Evolutionary conservation across 805 yeast genomes (phyloP), one percentile per base, ranked within the genome.

Genomic region (Starmerella gropengiesseri): DNA sequence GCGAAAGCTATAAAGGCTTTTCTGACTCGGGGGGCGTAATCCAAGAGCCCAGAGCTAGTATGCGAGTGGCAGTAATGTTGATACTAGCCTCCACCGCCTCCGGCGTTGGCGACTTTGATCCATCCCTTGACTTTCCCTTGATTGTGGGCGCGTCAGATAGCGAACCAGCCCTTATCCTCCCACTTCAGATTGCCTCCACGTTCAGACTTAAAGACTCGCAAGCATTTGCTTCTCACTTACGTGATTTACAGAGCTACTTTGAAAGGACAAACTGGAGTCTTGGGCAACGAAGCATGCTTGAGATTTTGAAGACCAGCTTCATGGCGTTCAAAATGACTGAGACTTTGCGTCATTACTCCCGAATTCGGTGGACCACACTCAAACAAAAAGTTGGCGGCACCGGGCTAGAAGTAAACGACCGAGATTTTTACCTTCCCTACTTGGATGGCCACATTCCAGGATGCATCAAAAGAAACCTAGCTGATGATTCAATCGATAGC

Each of bases 51-150:
- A 5, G 17, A 9, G 30, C 11, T 7, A 5, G 27, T 16, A 5
- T 19, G 4, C 9, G 38, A 5, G 28, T 32, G 3, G 3, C 32
- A 2, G 23, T 31, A 3, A 21, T 41, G 28, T 32, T 44, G 20
- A 20, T 44, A 7, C 25, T 44, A 2, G 41, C 40, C 3, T 30
- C 41, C 7, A 27, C 41, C 1, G 27, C 16, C 3, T 18, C 31
- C 7, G 46, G 41, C 3, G 34, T 16, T 7, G 42, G 45, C 9
- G 7, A 23, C 8, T 42, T 18, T 18, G 25, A 42, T 16, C 27
- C 33, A 5, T 25, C n/a, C 3, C 9, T 26, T 5, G 38, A 35
- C 14, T 7, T 26, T 4, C 38, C 38, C 5, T 16, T 18, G n/a
- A 5, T 26, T 8, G 30, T n/a, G 11, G 21, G 30, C 4, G 5